Percentiles rank a stretch among this genome's conserved stretches.
Evolutionary conservation across 371 early-diverging fungal genomes (phyloP).

Genomic region (Dinochytrium kinnereticum): DNA sequence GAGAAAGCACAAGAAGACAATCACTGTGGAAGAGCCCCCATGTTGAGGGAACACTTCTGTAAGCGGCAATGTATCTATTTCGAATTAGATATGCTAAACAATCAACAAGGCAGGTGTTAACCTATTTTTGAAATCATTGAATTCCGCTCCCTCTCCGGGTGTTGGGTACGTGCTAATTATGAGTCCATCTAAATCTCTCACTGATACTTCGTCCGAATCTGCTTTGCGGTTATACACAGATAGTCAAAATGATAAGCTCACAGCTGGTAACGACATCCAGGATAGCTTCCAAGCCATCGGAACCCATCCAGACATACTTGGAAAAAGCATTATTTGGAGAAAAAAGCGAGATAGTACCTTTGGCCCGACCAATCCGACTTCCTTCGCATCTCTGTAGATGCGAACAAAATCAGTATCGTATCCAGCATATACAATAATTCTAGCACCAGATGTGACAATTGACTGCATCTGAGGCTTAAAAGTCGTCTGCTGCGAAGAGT

Average conservation of each 20-base stretch:
- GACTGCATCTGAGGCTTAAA: neutral
- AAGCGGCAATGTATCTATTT: neutral
- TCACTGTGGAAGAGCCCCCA: neutral
- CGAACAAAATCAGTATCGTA: neutral
- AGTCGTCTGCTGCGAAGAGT: neutral
- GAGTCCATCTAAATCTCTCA: neutral
- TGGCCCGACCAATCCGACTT: neutral
- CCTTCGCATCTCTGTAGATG: neutral
- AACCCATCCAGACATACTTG: neutral
- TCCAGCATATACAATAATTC: neutral
- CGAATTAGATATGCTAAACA: too few species aligned
- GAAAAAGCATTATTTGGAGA: neutral
- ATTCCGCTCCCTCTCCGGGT: neutral
- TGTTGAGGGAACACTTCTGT: neutral
- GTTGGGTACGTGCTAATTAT: neutral
- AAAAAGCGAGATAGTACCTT: neutral
- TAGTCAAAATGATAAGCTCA: too few species aligned
- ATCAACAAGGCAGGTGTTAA: too few species aligned
- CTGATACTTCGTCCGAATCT: too few species aligned
- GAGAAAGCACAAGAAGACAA: neutral
- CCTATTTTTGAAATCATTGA: neutral
- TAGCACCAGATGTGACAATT: neutral
- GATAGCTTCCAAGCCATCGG: neutral
- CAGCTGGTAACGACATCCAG: neutral
- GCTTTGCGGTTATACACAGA: too few species aligned